A percentile compares a stretch with the other conserved stretches of the same genome.
Conservation (phyloP, 23 red algal genomes). For the Gracilaria caudata region DNA sequence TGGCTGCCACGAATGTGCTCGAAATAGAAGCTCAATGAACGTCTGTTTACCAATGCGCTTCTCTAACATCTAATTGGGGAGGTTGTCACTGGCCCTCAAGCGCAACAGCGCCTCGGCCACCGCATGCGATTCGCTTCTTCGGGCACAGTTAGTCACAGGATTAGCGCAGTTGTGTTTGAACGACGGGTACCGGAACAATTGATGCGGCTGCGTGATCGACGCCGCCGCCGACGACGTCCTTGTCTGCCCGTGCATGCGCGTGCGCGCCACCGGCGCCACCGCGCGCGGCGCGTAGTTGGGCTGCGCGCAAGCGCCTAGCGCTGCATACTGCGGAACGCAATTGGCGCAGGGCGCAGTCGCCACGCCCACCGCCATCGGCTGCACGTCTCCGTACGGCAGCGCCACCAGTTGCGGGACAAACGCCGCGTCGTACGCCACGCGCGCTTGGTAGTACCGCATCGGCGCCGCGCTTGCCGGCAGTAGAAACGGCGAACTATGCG, state of each 20-base stretch:
- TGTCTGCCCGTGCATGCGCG: neutral
- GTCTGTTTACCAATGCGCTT: too few relatives aligned
- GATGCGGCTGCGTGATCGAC: neutral
- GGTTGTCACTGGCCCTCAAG: neutral
- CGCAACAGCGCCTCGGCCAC: conserved; percentile 33
- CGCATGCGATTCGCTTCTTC: conserved; percentile 22
- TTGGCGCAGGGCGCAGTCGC: neutral
- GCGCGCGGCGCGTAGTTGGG: neutral
- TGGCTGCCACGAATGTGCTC: neutral
- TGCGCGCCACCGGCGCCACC: neutral
- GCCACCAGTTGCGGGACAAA: conserved; percentile 13
- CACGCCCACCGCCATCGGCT: neutral
- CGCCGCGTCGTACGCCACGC: neutral
- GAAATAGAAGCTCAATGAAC: too few relatives aligned
- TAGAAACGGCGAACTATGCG: conserved; percentile 4
- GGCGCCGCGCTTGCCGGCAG: conserved; percentile 4
- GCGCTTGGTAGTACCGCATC: neutral
- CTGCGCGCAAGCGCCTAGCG: neutral
- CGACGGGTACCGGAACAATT: conserved; percentile 6
- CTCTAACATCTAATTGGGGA: neutral
- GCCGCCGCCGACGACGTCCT: neutral
- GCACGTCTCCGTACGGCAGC: conserved; percentile 2
- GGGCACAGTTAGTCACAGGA: neutral
- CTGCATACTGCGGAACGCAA: conserved; percentile 5
- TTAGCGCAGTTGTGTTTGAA: conserved; percentile 17